phyloP scores from a whole-genome alignment of 176 grass and related monocot genomes.

The Dendrocalamus sinicus region DNA sequence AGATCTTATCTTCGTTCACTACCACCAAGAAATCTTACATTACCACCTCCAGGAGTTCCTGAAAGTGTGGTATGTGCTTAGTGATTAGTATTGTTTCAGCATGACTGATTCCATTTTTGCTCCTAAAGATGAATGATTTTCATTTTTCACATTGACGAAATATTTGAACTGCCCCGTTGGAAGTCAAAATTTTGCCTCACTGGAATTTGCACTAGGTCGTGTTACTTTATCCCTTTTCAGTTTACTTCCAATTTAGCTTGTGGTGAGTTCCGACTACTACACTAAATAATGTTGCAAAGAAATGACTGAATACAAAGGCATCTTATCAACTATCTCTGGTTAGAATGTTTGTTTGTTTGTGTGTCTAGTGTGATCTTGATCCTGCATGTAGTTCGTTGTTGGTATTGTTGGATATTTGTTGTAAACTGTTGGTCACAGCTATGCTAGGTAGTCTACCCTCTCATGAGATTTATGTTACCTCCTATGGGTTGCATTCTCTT shows the following conservation, averaged over 20 bases:
- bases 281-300: slow-evolving; percentile 2
- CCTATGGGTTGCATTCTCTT: background rate
- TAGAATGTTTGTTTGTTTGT: slow-evolving; percentile 16
- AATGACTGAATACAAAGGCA: background rate
- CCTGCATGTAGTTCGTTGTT: background rate
- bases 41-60: slow-evolving; percentile 91
- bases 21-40: slow-evolving; percentile 87
- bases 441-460: background rate
- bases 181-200: background rate
- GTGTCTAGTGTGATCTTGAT: background rate
- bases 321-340: slow-evolving; percentile 7
- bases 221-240: background rate
- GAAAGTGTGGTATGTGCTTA: slow-evolving; percentile 96
- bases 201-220: background rate
- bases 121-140: background rate
- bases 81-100: background rate
- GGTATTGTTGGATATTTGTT: background rate
- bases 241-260: background rate
- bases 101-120: background rate
- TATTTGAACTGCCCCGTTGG: slow-evolving; percentile 19
- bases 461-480: slow-evolving; percentile 14
- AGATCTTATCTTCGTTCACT: slow-evolving; percentile 82
- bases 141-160: slow-evolving; percentile 27
- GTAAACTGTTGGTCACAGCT: background rate
- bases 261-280: background rate